These are phyloP conservation scores for Fusarium sp. DNA, from an alignment of 2,329 filamentous ascomycete genomes.

Conservation along the genomic window DNA sequence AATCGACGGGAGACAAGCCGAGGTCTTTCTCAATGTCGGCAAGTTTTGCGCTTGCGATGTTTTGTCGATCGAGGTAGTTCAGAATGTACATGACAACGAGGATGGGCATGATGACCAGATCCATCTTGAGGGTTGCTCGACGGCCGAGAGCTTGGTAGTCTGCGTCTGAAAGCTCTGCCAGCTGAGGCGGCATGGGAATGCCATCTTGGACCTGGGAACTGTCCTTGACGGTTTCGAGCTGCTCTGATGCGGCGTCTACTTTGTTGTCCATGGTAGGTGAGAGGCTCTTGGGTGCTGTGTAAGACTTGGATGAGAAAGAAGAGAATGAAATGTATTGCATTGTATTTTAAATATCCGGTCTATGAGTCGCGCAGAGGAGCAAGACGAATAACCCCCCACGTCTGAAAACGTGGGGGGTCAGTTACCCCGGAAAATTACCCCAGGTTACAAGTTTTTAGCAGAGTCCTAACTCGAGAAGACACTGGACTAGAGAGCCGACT, in stretches of 20 bases:
- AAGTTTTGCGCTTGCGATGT: conserved; percentile 5
- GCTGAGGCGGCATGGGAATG: conserved; percentile 1
- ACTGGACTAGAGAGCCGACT: too few relatives aligned
- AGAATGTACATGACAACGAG: conserved; percentile 1
- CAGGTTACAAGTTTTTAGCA: too few relatives aligned
- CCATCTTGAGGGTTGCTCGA: conserved; percentile 44
- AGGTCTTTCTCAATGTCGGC: conserved; percentile 8
- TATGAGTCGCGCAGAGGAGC: too few relatives aligned
- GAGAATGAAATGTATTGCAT: too few relatives aligned
- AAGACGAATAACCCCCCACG: too few relatives aligned
- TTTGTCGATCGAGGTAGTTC: conserved; percentile 9
- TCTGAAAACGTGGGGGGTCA: background rate
- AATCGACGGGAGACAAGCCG: conserved; percentile 1
- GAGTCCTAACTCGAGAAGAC: too few relatives aligned
- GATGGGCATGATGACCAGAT: conserved; percentile 39
- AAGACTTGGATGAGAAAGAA: too few relatives aligned
- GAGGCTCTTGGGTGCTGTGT: too few relatives aligned
- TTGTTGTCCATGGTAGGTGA: background rate
- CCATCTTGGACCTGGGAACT: background rate
- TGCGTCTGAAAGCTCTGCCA: conserved; percentile 4
- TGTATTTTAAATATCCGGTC: too few relatives aligned
- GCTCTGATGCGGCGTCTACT: background rate
- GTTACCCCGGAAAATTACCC: too few relatives aligned
- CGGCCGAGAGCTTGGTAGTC: conserved; percentile 19
- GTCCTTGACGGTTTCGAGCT: background rate